Evolutionary conservation across 306 rosid species (phyloP).

Genomic region (Pyrus communis): DNA sequence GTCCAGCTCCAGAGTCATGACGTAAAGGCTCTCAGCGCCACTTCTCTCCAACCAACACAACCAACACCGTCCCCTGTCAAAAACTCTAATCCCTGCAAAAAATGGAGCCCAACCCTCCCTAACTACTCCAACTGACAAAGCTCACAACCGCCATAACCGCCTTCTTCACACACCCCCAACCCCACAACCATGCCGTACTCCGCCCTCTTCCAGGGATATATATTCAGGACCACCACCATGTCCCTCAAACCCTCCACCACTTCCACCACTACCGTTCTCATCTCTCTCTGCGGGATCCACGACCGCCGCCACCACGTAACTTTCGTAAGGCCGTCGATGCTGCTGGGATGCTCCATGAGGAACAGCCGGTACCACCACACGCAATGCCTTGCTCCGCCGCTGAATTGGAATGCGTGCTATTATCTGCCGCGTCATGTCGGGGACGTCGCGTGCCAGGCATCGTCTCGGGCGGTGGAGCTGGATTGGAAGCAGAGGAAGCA

Average conservation of each 20-base stretch:
- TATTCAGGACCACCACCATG: conserved; percentile 30
- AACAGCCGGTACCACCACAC: neutral
- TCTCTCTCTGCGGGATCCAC: neutral
- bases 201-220: conserved; percentile 33
- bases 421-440: conserved; percentile 4
- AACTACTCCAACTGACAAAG: conserved; percentile 14
- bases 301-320: neutral
- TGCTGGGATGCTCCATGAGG: conserved; percentile 10
- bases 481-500: conserved; percentile 19
- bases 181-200: conserved; percentile 35
- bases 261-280: neutral
- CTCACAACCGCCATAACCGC: neutral
- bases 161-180: neutral
- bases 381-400: neutral
- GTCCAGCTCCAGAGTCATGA: neutral
- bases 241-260: conserved; percentile 22
- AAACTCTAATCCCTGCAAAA: conserved; percentile 21
- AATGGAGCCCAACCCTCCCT: neutral
- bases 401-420: neutral
- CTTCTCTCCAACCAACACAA: conserved; percentile 1
- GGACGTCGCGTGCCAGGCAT: conserved; percentile 9
- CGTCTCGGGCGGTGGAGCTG: conserved; percentile 19
- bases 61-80: neutral
- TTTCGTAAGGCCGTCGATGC: conserved; percentile 8
- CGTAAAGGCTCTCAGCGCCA: conserved; percentile 4